These are phyloP conservation scores for Tetrahymena elliotti DNA, from an alignment of 73 alveolate genomes.

Conservation along the genomic window DNA sequence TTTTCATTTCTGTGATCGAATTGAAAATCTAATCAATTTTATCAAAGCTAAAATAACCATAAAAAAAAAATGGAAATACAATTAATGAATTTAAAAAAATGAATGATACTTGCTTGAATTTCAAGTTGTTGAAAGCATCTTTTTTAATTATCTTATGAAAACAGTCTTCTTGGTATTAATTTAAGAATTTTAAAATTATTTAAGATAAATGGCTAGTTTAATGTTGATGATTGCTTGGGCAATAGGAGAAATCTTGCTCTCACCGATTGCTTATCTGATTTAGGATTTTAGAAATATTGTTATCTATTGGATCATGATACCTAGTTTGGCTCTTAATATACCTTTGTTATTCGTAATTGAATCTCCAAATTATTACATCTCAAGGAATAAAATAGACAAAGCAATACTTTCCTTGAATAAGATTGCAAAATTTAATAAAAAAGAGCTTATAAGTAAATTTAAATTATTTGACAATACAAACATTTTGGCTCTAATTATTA, in stretches of 20 bases:
- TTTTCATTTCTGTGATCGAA: not conserved
- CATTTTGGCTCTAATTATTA: not conserved
- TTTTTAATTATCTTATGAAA: not conserved
- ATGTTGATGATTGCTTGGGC: constrained; percentile 1
- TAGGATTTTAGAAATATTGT: not conserved
- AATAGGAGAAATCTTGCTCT: not conserved
- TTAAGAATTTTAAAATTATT: not conserved
- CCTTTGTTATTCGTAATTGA: not conserved
- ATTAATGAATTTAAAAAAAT: too few species aligned
- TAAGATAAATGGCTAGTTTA: not conserved
- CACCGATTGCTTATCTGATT: not conserved
- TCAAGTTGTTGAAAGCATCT: not conserved
- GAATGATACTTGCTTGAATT: not conserved
- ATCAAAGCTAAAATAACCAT: not conserved
- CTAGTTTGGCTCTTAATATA: not conserved
- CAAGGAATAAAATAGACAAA: not conserved
- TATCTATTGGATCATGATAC: not conserved
- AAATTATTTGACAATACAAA: not conserved
- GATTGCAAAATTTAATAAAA: not conserved
- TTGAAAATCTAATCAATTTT: not conserved
- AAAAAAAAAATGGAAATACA: not conserved
- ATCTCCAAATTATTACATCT: not conserved
- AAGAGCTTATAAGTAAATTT: not conserved
- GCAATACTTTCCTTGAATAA: not conserved
- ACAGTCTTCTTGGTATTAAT: not conserved